These are phyloP conservation scores for Thozetella sp. DNA, from an alignment of 495 filamentous ascomycete species.

Conservation along the genomic window DNA sequence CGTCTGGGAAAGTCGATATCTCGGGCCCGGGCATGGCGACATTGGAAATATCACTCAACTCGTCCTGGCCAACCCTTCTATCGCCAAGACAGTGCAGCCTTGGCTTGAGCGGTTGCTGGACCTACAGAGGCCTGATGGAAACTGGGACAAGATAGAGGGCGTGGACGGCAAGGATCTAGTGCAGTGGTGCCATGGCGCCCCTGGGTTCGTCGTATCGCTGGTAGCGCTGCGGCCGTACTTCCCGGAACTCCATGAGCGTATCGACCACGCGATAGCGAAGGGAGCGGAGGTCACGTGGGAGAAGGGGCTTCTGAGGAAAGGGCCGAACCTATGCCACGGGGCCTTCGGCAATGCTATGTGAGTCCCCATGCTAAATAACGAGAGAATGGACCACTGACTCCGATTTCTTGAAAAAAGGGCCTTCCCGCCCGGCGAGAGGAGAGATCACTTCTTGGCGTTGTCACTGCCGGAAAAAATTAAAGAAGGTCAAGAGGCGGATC, in stretches of 20 bases:
- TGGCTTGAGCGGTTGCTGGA: conserved; percentile 46
- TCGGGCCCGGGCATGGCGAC: conserved; percentile 63
- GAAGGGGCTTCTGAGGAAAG: conserved; percentile 59
- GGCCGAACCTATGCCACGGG: conserved; percentile 66
- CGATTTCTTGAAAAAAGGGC: neutral
- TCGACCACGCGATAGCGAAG: conserved; percentile 45
- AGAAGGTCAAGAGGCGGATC: neutral
- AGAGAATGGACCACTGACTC: neutral
- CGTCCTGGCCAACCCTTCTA: conserved; percentile 45
- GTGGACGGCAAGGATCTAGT: conserved; percentile 43
- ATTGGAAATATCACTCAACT: conserved; percentile 66
- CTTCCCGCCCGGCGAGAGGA: neutral
- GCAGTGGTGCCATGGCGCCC: conserved; percentile 70
- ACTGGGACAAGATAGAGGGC: conserved; percentile 38
- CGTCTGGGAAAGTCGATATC: conserved; percentile 59
- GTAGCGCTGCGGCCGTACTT: conserved; percentile 49
- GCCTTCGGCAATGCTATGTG: conserved; percentile 62
- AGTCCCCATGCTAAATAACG: neutral
- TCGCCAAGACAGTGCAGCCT: conserved; percentile 35
- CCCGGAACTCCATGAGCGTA: conserved; percentile 40
- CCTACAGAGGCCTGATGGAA: conserved; percentile 38
- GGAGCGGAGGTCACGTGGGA: conserved; percentile 49
- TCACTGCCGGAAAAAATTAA: neutral
- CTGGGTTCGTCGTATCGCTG: conserved; percentile 60
- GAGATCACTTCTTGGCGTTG: neutral